Evolutionary conservation across 1,284 basidiomycete genomes (phyloP).

Genomic region (Papiliotrema fonsecae): DNA sequence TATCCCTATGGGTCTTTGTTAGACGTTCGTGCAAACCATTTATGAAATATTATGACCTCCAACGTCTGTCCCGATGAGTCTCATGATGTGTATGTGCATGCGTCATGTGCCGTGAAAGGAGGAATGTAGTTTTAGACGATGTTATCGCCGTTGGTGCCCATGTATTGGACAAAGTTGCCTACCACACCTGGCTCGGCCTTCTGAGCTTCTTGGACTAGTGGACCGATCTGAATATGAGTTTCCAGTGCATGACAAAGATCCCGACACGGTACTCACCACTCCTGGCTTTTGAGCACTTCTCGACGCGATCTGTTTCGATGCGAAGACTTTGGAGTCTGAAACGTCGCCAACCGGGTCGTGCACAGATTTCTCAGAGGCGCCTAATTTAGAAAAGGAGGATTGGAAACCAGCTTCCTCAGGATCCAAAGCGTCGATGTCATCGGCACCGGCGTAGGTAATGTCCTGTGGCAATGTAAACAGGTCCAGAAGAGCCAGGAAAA

Average conservation of each 20-base stretch:
- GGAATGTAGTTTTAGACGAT: too few relatives aligned
- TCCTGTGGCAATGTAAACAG: slow-evolving; percentile 71
- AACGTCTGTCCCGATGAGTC: not conserved
- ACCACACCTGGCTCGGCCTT: slow-evolving; percentile 33
- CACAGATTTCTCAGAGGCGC: slow-evolving; percentile 58
- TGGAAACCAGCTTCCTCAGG: slow-evolving; percentile 91
- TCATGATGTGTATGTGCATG: not conserved
- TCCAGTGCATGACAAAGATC: not conserved
- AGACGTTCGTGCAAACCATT: not conserved
- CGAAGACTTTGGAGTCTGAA: slow-evolving; percentile 46
- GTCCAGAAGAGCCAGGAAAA: slow-evolving; percentile 69
- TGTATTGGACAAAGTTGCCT: slow-evolving; percentile 39
- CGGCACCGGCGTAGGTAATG: slow-evolving; percentile 52
- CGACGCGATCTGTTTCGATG: slow-evolving; percentile 40
- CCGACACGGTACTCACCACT: slow-evolving; percentile 24
- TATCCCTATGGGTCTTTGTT: too few relatives aligned
- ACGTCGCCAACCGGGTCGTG: slow-evolving; percentile 49
- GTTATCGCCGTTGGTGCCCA: too few relatives aligned
- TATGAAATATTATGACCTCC: not conserved
- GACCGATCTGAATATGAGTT: slow-evolving; percentile 22
- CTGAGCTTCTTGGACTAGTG: slow-evolving; percentile 38
- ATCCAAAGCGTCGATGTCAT: slow-evolving; percentile 62
- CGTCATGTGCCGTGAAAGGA: too few relatives aligned
- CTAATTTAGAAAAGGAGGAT: slow-evolving; percentile 83
- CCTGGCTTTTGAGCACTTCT: slow-evolving; percentile 44